Evolutionary conservation across 2,329 filamentous ascomycete species (phyloP).

Genomic region (Aspergillus pseudotamarii): DNA sequence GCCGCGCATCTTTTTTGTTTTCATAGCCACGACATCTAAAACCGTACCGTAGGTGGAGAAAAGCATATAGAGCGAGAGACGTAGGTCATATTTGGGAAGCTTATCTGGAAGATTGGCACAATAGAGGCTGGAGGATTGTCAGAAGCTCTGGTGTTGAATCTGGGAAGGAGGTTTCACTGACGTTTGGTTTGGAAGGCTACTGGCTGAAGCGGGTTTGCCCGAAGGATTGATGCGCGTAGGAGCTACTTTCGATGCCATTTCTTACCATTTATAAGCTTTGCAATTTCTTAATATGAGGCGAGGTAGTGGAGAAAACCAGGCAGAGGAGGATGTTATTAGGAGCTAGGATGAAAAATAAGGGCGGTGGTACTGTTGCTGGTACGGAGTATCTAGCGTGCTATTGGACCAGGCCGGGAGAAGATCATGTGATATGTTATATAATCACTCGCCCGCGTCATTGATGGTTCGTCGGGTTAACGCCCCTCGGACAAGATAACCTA

Average conservation of each 20-base stretch:
- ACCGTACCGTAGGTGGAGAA: slow-evolving; percentile 94
- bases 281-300: background rate
- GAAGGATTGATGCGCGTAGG: slow-evolving; percentile 45
- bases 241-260: slow-evolving; percentile 44
- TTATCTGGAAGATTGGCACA: slow-evolving; percentile 87
- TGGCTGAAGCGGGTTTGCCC: slow-evolving; percentile 30
- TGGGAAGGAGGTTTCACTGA: slow-evolving; percentile 46
- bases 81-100: slow-evolving; percentile 84
- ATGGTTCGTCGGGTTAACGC: background rate
- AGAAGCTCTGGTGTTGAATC: slow-evolving; percentile 17
- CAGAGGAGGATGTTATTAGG: background rate
- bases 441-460: slow-evolving; percentile 25
- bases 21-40: slow-evolving; percentile 86
- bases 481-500: background rate
- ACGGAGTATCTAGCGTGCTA: slow-evolving; percentile 2
- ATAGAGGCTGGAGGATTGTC: slow-evolving; percentile 68
- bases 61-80: slow-evolving; percentile 85
- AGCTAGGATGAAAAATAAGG: background rate
- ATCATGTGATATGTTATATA: slow-evolving; percentile 29
- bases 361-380: background rate
- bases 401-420: background rate
- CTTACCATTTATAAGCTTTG: background rate
- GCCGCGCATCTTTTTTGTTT: slow-evolving; percentile 89
- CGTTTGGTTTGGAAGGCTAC: slow-evolving; percentile 76
- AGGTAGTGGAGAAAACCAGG: background rate